Evolutionary conservation across 2,329 filamentous ascomycete species (phyloP).

Genomic region (Botrytis aclada): DNA sequence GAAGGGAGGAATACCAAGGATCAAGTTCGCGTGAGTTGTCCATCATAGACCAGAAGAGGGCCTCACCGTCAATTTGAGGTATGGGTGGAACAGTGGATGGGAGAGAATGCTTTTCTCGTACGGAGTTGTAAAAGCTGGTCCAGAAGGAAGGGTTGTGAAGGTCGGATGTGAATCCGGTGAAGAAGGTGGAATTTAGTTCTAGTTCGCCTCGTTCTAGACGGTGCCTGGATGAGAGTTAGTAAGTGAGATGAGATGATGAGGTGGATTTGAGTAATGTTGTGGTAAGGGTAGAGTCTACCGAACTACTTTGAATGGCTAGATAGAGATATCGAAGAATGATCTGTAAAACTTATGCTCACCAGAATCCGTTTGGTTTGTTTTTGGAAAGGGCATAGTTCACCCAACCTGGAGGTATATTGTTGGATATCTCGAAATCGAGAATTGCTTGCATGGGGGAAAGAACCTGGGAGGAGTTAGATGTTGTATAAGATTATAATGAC

Average conservation of each 20-base stretch:
- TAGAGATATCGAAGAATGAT: too few relatives aligned
- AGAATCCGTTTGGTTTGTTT: constrained; percentile 73
- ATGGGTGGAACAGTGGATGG: constrained; percentile 54
- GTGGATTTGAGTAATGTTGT: too few relatives aligned
- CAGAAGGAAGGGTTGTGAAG: constrained; percentile 66
- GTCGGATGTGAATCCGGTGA: constrained; percentile 70
- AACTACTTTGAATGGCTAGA: too few relatives aligned
- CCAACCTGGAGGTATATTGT: constrained; percentile 81
- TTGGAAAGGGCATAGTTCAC: constrained; percentile 86
- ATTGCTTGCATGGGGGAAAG: constrained; percentile 91
- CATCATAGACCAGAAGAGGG: constrained; percentile 94
- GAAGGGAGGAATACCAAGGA: constrained; percentile 46
- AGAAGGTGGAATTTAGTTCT: constrained; percentile 71
- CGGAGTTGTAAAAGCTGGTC: constrained; percentile 59
- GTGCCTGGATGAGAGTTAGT: constrained; percentile 45
- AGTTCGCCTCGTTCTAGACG: constrained; percentile 82
- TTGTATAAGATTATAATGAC: neutral
- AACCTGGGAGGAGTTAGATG: constrained; percentile 50
- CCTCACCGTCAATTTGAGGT: constrained; percentile 72
- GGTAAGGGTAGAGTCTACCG: too few relatives aligned
- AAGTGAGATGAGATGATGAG: too few relatives aligned
- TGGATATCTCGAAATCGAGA: constrained; percentile 77
- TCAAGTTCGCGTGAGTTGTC: constrained; percentile 64
- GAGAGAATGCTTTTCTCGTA: constrained; percentile 36
- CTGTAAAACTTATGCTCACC: constrained; percentile 43